These are phyloP conservation scores for Alternaria conjuncta DNA, from an alignment of 2,329 filamentous ascomycete genomes.

Conservation along the genomic window DNA sequence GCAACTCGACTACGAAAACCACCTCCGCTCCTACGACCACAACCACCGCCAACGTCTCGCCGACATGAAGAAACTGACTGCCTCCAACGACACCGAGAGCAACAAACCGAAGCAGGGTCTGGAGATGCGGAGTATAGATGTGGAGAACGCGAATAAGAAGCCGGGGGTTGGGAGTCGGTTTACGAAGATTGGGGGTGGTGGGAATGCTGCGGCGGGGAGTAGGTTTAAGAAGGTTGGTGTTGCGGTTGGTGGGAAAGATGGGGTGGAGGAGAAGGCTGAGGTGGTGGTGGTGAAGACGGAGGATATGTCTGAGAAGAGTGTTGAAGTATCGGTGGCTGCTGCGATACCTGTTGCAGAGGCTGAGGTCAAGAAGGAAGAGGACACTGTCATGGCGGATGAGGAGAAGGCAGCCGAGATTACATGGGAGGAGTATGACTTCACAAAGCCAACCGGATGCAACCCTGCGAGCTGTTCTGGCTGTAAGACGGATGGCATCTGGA, in stretches of 20 bases:
- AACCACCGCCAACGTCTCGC: conserved; percentile 77
- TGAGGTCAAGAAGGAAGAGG: conserved; percentile 15
- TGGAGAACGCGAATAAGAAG: conserved; percentile 25
- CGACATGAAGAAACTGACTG: conserved; percentile 75
- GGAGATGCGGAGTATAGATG: conserved; percentile 35
- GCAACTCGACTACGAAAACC: conserved; percentile 95
- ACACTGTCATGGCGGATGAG: conserved; percentile 34
- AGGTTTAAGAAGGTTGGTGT: conserved; percentile 76
- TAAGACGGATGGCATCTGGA: conserved; percentile 33
- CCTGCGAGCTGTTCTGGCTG: conserved; percentile 32
- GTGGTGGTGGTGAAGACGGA: conserved; percentile 40
- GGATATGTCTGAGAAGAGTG: conserved; percentile 35
- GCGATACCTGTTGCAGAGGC: not conserved
- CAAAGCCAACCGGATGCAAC: conserved; percentile 58
- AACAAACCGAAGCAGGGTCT: conserved; percentile 26
- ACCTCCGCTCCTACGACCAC: conserved; percentile 94
- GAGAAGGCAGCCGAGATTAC: conserved; percentile 34
- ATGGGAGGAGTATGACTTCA: conserved; percentile 60
- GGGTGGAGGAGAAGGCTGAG: not conserved
- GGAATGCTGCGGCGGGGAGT: conserved; percentile 32
- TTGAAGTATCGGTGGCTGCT: conserved; percentile 17
- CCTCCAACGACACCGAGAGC: conserved; percentile 32
- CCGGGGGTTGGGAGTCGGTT: conserved; percentile 30
- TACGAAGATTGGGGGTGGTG: conserved; percentile 33
- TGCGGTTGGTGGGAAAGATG: conserved; percentile 19